Evolutionary conservation across 2,329 filamentous ascomycete species (phyloP).

Genomic region (Xylogone sp.): DNA sequence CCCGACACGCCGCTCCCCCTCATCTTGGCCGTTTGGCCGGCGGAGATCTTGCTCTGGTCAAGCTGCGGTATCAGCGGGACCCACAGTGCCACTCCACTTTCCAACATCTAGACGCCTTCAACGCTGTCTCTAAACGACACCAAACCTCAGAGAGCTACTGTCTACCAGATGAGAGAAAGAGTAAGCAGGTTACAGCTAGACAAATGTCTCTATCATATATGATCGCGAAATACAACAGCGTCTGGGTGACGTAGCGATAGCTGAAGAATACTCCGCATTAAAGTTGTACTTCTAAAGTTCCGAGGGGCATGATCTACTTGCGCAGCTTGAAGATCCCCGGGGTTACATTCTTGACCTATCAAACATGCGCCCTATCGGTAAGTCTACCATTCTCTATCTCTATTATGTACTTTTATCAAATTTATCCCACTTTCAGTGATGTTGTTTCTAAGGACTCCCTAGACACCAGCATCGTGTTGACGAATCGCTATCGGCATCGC

Average conservation of each 20-base stretch:
- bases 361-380: too few species aligned
- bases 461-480: background rate
- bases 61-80: background rate
- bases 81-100: background rate
- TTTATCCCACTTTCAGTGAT: background rate
- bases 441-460: background rate
- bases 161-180: too few species aligned
- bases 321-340: too few species aligned
- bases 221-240: too few species aligned
- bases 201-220: too few species aligned
- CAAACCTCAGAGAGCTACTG: too few species aligned
- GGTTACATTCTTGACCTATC: too few species aligned
- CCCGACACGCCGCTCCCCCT: background rate
- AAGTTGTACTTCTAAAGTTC: too few species aligned
- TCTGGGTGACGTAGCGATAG: too few species aligned
- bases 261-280: too few species aligned
- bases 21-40: background rate
- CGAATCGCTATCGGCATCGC: background rate
- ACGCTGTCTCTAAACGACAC: background rate
- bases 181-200: too few species aligned
- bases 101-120: background rate
- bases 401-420: background rate
- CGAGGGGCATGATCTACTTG: too few species aligned
- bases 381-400: background rate
- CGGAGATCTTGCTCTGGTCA: background rate